Conservation (phyloP, 75 land plant genomes). For the Ceratopteris richardii region DNA sequence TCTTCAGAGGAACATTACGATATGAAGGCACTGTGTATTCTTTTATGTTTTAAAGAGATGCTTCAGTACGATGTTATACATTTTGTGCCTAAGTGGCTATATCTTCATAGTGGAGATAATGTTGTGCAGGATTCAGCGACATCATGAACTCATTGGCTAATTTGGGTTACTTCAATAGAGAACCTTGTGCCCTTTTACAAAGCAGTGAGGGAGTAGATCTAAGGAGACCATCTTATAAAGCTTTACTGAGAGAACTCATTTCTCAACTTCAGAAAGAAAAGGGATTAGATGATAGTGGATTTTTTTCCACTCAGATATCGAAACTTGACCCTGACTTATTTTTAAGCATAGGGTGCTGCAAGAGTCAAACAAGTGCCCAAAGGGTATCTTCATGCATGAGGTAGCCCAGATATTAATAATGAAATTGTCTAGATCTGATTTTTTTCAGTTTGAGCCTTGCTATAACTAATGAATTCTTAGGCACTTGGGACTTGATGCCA, state of each 20-base stretch:
- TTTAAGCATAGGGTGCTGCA: conserved; percentile 45
- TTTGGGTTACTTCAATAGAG: conserved; percentile 65
- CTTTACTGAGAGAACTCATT: conserved; percentile 45
- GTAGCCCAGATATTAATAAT: conserved; percentile 8
- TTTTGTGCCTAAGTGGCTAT: neutral
- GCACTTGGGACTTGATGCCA: conserved; percentile 71
- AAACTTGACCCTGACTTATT: conserved; percentile 26
- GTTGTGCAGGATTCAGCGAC: conserved; percentile 65
- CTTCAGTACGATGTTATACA: no score
- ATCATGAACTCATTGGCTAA: conserved; percentile 72
- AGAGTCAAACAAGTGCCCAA: conserved; percentile 34
- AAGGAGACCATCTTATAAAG: conserved; percentile 40
- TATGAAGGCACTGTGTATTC: conserved; percentile 52
- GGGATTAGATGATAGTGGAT: conserved; percentile 1
- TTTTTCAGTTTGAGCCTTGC: no score
- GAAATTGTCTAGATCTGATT: no score
- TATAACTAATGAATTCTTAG: no score
- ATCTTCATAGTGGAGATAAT: no score
- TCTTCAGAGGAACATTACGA: conserved; percentile 90
- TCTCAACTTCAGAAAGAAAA: conserved; percentile 5
- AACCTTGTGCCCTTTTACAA: conserved; percentile 40
- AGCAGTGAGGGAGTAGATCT: conserved; percentile 1
- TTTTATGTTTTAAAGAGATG: neutral
- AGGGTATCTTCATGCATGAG: conserved; percentile 35
- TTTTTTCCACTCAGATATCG: neutral